These are phyloP conservation scores for Aspergillus phoenicis DNA, from an alignment of 2,329 filamentous ascomycete genomes.

Conservation along the genomic window DNA sequence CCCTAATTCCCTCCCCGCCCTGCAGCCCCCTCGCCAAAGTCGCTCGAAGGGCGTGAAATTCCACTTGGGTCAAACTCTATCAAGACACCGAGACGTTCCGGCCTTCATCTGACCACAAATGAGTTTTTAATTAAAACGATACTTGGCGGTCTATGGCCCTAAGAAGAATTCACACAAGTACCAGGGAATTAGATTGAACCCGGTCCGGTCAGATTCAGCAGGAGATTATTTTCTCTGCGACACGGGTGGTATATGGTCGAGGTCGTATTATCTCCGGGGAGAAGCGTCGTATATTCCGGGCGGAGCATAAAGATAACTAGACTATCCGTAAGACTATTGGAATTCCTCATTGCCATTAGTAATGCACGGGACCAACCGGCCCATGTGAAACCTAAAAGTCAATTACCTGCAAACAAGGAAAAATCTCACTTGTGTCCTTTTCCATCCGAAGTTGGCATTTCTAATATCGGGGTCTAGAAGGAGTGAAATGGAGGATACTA, in stretches of 20 bases:
- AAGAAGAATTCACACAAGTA: neutral
- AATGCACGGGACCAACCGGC: conserved; percentile 1
- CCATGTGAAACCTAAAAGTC: conserved; percentile 4
- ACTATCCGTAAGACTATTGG: no score
- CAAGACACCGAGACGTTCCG: conserved; percentile 13
- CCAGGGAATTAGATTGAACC: neutral
- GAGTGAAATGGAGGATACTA: neutral
- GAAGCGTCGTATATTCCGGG: neutral
- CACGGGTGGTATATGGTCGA: neutral
- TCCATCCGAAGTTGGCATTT: neutral
- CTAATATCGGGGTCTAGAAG: neutral
- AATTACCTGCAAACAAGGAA: neutral
- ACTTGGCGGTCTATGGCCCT: neutral
- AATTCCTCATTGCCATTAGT: neutral
- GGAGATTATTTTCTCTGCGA: neutral
- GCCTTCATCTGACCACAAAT: conserved; percentile 6
- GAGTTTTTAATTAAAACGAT: neutral
- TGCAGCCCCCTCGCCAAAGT: conserved; percentile 12
- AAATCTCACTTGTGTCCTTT: neutral
- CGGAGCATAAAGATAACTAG: neutral
- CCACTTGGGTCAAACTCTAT: conserved; percentile 15
- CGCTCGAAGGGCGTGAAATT: conserved; percentile 14
- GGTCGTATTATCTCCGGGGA: neutral
- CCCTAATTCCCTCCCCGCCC: conserved; percentile 32
- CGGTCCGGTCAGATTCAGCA: neutral